Conservation (phyloP, 148 eudicot species). For the Cornus controversa region DNA sequence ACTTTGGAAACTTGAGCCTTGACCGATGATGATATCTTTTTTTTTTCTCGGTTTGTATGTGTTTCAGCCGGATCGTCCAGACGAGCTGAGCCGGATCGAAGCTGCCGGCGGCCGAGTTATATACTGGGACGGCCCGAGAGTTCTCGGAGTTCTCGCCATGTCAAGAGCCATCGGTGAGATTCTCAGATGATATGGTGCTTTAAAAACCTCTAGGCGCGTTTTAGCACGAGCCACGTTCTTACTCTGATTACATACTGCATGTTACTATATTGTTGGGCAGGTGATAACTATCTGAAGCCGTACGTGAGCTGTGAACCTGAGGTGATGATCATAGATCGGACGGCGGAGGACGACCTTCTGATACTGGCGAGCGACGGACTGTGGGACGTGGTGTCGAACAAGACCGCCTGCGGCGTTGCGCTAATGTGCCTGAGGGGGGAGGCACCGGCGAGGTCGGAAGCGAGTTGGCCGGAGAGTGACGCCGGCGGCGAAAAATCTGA, state of each 20-base stretch:
- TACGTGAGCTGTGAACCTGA: conserved; percentile 79
- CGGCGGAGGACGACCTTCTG: conserved; percentile 65
- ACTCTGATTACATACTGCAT: background rate
- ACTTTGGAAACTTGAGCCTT: background rate
- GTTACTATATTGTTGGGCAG: conserved; percentile 24
- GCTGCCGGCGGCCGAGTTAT: conserved; percentile 80
- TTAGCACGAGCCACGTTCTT: background rate
- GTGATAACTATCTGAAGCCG: conserved; percentile 84
- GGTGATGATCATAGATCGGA: conserved; percentile 56
- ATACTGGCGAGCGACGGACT: conserved; percentile 82
- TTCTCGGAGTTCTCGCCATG: conserved; percentile 82
- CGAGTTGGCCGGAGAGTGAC: conserved; percentile 1
- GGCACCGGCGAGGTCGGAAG: conserved; percentile 9
- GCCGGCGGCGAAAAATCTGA: conserved; percentile 25
- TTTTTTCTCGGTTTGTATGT: background rate
- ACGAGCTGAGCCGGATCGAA: conserved; percentile 71
- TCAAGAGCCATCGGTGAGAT: conserved; percentile 85
- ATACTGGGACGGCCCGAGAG: conserved; percentile 73
- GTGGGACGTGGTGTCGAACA: conserved; percentile 87
- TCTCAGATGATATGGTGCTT: too few relatives aligned
- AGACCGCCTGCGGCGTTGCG: conserved; percentile 74
- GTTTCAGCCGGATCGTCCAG: conserved; percentile 79
- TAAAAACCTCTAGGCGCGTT: background rate
- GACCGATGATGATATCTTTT: too few relatives aligned
- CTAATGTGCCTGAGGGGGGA: conserved; percentile 61